phyloP scores from a whole-genome alignment of 768 basidiomycete species.

The Boletus rubroflammeus region DNA sequence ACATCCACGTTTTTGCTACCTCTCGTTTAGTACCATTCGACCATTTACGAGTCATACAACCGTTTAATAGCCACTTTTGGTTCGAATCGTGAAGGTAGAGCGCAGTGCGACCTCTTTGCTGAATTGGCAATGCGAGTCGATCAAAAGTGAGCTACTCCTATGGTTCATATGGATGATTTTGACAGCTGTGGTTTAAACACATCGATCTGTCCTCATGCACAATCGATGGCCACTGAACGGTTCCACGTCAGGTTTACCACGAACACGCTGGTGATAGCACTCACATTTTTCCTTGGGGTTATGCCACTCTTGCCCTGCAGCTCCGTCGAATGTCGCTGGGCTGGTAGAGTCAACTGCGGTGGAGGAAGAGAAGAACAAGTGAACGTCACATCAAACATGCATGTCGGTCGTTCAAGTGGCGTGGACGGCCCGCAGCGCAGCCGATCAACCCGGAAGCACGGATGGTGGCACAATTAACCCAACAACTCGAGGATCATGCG shows the following conservation, averaged over 20 bases:
- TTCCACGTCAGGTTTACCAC: not conserved
- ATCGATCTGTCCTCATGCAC: slow-evolving; percentile 9
- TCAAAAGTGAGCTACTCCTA: slow-evolving; percentile 7
- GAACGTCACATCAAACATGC: slow-evolving; percentile 8
- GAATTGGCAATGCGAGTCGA: slow-evolving; percentile 24
- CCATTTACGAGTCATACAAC: not conserved
- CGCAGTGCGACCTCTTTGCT: slow-evolving; percentile 1
- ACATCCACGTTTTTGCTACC: slow-evolving; percentile 5
- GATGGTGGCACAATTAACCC: slow-evolving; percentile 2
- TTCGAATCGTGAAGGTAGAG: slow-evolving; percentile 6
- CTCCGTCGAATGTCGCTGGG: not conserved
- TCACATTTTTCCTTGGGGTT: slow-evolving; percentile 8
- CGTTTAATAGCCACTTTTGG: slow-evolving; percentile 3
- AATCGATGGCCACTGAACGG: not conserved
- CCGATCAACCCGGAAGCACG: slow-evolving; percentile 14
- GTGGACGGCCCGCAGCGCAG: slow-evolving; percentile 8
- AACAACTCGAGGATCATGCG: slow-evolving; percentile 15
- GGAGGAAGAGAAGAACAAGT: slow-evolving; percentile 4
- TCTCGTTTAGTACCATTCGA: not conserved
- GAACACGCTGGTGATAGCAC: not conserved
- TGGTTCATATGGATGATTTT: slow-evolving; percentile 2
- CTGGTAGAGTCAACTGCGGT: slow-evolving; percentile 8
- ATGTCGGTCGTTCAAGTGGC: slow-evolving; percentile 5
- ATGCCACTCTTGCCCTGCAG: not conserved
- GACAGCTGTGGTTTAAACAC: not conserved